Conservation (phyloP, 805 yeast species). For the Wickerhamiella siamensis region DNA sequence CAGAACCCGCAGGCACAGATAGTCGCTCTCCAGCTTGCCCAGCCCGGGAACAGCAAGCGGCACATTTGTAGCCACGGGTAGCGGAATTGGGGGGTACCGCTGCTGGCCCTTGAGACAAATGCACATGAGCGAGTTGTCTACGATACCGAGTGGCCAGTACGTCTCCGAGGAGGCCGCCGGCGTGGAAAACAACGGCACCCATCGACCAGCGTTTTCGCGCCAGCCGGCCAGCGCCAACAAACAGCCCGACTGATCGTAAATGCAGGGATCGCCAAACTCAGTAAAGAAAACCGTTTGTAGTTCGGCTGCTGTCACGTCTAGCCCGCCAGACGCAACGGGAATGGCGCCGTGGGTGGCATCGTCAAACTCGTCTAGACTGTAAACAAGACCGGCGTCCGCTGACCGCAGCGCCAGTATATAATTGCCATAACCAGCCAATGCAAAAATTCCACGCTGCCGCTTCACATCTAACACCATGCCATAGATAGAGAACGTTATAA, state of each 20-base stretch:
- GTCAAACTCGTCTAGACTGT: conserved; percentile 27
- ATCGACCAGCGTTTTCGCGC: conserved; percentile 60
- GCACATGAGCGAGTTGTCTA: conserved; percentile 51
- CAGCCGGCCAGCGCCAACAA: conserved; percentile 60
- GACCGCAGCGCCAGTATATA: conserved; percentile 40
- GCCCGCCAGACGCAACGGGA: conserved; percentile 1
- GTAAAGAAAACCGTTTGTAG: conserved; percentile 71
- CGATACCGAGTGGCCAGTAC: conserved; percentile 80
- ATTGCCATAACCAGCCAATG: conserved; percentile 48
- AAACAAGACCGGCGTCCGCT: conserved; percentile 28
- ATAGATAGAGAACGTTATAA: conserved; percentile 52
- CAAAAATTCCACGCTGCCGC: conserved; percentile 49
- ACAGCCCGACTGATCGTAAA: conserved; percentile 66
- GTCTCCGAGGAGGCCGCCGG: conserved; percentile 35
- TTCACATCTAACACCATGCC: conserved; percentile 56
- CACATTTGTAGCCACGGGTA: conserved; percentile 71
- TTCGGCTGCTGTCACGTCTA: conserved; percentile 21
- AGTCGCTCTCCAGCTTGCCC: conserved; percentile 15
- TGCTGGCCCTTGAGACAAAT: conserved; percentile 52
- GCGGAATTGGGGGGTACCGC: conserved; percentile 65
- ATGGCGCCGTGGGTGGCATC: conserved; percentile 31
- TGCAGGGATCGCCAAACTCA: conserved; percentile 78
- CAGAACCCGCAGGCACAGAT: conserved; percentile 17
- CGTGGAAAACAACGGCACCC: conserved; percentile 75
- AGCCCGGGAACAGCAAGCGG: conserved; percentile 53